A percentile compares a stretch with the other conserved stretches of the same genome.
These are phyloP conservation scores for Glycine soja DNA, from an alignment of 306 rosid species.

Conservation along the genomic window DNA sequence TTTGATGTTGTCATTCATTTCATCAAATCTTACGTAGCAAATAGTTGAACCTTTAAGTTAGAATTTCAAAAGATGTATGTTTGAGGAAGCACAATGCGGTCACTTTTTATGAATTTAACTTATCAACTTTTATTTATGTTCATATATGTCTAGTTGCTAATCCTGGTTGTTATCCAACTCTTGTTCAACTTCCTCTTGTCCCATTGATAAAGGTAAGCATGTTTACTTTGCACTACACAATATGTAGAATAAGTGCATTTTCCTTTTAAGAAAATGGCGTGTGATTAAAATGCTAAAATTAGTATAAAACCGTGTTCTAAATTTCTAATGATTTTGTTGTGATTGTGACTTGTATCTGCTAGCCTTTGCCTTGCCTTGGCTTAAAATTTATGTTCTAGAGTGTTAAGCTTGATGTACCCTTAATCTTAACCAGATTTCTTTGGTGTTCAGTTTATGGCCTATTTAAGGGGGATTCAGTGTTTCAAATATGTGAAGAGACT, in stretches of 20 bases:
- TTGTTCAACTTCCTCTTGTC: constrained; percentile 91
- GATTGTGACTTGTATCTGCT: constrained; percentile 12
- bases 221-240: constrained; percentile 27
- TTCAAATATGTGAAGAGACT: too few relatives aligned
- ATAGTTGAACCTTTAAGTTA: too few relatives aligned
- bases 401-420: constrained; percentile 28
- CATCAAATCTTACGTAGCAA: too few relatives aligned
- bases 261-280: not conserved
- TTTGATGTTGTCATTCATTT: not conserved
- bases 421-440: not conserved
- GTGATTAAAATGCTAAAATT: not conserved
- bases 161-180: constrained; percentile 98
- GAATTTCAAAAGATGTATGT: too few relatives aligned
- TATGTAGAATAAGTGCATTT: constrained; percentile 12
- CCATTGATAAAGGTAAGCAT: constrained; percentile 83
- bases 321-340: constrained; percentile 3
- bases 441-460: not conserved
- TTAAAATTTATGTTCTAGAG: constrained; percentile 17
- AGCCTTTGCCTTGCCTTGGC: constrained; percentile 27
- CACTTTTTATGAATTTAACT: constrained; percentile 23
- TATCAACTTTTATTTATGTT: constrained; percentile 24
- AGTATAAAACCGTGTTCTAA: not conserved
- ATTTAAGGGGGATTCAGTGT: not conserved
- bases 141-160: constrained; percentile 74
- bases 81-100: constrained; percentile 1